Evolutionary conservation across 805 yeast genomes (phyloP).

Genomic region (Candida berthetii): DNA sequence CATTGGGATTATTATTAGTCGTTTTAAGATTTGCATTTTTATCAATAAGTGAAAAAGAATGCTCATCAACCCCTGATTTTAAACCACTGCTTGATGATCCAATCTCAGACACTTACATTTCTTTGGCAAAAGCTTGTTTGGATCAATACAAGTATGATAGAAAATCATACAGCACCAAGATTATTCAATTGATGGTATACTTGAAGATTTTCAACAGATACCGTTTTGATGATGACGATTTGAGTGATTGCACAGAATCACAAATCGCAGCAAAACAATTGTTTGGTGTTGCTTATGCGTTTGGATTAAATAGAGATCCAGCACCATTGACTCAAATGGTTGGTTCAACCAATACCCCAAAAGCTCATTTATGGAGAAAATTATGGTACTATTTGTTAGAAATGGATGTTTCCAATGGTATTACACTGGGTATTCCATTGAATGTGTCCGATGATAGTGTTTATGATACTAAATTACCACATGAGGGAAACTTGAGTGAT

Average conservation of each 20-base stretch:
- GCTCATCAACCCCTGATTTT: constrained; percentile 2
- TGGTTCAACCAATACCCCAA: constrained; percentile 5
- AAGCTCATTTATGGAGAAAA: constrained; percentile 17
- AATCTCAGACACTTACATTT: constrained; percentile 5
- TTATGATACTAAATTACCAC: constrained; percentile 20
- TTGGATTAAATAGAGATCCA: constrained; percentile 58
- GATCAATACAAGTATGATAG: constrained; percentile 43
- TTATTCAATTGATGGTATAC: constrained; percentile 47
- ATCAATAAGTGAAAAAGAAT: constrained; percentile 11
- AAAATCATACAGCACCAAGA: constrained; percentile 35
- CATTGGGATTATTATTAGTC: constrained; percentile 14
- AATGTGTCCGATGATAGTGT: constrained; percentile 11
- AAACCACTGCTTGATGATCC: constrained; percentile 3
- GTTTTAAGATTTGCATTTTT: constrained; percentile 16
- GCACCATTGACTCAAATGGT: constrained; percentile 12
- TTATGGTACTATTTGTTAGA: constrained; percentile 19
- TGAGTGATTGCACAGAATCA: constrained; percentile 42
- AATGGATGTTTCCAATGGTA: constrained; percentile 13
- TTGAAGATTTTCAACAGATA: constrained; percentile 40
- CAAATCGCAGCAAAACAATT: constrained; percentile 40
- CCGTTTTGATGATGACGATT: constrained; percentile 55
- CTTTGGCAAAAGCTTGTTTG: constrained; percentile 30
- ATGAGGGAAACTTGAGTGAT: constrained; percentile 26
- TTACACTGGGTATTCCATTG: constrained; percentile 9
- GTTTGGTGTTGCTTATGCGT: constrained; percentile 45